Base-by-base conservation (phyloP, 805 yeast genomes). In the Clavispora phyllophila region DNA sequence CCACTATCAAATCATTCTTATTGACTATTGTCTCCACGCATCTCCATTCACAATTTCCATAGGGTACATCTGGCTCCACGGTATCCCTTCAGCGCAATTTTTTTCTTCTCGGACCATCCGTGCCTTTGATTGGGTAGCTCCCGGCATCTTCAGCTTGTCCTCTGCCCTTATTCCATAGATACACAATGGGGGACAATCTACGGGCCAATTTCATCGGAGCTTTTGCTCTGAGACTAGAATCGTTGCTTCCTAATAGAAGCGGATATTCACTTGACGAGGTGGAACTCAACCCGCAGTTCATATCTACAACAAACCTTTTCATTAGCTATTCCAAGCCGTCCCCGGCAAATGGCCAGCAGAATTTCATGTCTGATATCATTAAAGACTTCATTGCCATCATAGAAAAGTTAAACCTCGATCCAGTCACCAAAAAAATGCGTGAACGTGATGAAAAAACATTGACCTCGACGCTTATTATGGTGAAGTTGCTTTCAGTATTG, bases 191-290 rank as follows among this genome's bases (percentile, higher is more conserved):
- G 10, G 42, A 40, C 28, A 29, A 15, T 29, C 43, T 39, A 29
- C 40, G 41, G 25, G 20, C 48, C 34, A 45, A 48, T 39, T 52
- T 43, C 41, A 42, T 51, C n/a, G 37, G 36, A 10, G 43, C 54
- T 5, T 38, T 52, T 26, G 38, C 44, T 35, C 18, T 39, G 18
- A 41, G 73, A 35, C 53, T 70, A 32, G 66, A 60, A 38, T 55
- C 62, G 20, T 53, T 68, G 20, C 54, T 70, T 19, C 74, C 75
- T 14, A 60, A 55, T 48, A 51, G 67, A 23, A 63, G 72, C 1
- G 72, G 73, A n/a, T 58, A 60, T 45, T 50, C 66, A 4, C 45
- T 66, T 9, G 61, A 61, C 9, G 74, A 70, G 43, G 70, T 69
- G 8, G 73, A 69, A 52, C 53, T 68, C 34, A 65, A 68, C 42